phyloP scores from a whole-genome alignment of 2,329 filamentous ascomycete species.

The Xylaria sp. region DNA sequence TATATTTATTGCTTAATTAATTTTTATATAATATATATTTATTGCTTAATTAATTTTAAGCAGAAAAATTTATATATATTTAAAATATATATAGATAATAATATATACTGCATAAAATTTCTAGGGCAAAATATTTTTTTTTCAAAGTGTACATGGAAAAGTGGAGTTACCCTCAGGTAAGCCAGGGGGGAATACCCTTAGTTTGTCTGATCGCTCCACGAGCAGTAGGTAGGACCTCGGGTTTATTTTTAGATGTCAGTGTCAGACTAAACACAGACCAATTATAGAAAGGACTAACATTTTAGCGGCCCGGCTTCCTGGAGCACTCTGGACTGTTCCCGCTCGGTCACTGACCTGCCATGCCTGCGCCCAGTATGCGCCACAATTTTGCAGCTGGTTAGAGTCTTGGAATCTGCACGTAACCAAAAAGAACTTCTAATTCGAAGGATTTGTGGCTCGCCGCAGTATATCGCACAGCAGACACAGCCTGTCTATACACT shows the following conservation, averaged over 20 bases:
- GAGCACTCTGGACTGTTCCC: constrained; percentile 4
- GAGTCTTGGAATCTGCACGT: background rate
- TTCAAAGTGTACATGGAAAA: too few species aligned
- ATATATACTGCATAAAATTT: too few species aligned
- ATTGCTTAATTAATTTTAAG: too few species aligned
- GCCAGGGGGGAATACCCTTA: background rate
- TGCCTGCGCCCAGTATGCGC: constrained; percentile 25
- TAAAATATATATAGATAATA: too few species aligned
- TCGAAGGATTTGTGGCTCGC: background rate
- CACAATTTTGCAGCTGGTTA: constrained; percentile 27
- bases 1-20: too few species aligned
- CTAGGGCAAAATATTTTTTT: too few species aligned
- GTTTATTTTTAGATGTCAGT: constrained; percentile 32
- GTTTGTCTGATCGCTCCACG: too few species aligned
- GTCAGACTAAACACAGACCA: constrained; percentile 6
- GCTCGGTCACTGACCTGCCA: constrained; percentile 20
- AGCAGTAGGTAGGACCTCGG: constrained; percentile 3
- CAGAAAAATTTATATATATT: too few species aligned
- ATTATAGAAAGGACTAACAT: background rate
- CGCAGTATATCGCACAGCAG: background rate
- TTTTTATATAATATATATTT: too few species aligned
- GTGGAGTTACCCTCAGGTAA: too few species aligned
- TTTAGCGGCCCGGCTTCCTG: constrained; percentile 10
- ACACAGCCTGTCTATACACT: too few species aligned
- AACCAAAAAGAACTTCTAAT: background rate